A percentile compares a stretch with the other conserved stretches of the same genome.
phyloP scores from a whole-genome alignment of 495 filamentous ascomycete genomes.

The Neurospora pannonica region DNA sequence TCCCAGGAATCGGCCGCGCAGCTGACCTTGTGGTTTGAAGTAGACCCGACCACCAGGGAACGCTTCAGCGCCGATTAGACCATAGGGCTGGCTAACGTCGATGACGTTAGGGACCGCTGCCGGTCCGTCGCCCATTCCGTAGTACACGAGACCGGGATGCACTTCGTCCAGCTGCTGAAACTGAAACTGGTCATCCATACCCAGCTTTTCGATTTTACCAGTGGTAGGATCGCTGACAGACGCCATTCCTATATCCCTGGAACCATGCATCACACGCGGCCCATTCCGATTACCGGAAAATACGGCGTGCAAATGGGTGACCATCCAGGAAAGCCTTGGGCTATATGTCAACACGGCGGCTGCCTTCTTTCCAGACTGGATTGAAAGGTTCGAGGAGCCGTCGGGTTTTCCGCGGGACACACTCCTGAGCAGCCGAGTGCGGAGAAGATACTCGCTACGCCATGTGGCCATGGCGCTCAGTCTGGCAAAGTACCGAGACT shows the following conservation, averaged over 20 bases:
- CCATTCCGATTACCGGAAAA: slow-evolving; percentile 61
- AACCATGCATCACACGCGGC: slow-evolving; percentile 72
- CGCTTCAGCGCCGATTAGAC: slow-evolving; percentile 77
- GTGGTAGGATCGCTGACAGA: slow-evolving; percentile 65
- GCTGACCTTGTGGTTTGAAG: slow-evolving; percentile 65
- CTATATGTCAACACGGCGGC: slow-evolving; percentile 63
- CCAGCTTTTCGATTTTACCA: slow-evolving; percentile 78
- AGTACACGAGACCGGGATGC: slow-evolving; percentile 63
- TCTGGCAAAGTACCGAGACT: slow-evolving; percentile 61
- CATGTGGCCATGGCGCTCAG: slow-evolving; percentile 74
- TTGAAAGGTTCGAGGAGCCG: slow-evolving; percentile 23
- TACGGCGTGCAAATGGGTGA: slow-evolving; percentile 66
- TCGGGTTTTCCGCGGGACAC: slow-evolving; percentile 61
- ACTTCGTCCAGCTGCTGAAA: slow-evolving; percentile 69
- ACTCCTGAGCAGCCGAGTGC: slow-evolving; percentile 75
- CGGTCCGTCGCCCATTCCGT: slow-evolving; percentile 67
- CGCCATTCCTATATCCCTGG: slow-evolving; percentile 62
- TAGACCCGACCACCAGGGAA: slow-evolving; percentile 70
- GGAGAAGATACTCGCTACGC: slow-evolving; percentile 84
- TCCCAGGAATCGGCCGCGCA: slow-evolving; percentile 65
- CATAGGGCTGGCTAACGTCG: slow-evolving; percentile 79
- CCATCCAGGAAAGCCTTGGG: slow-evolving; percentile 62
- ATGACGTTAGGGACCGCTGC: slow-evolving; percentile 72
- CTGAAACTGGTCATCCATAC: slow-evolving; percentile 60
- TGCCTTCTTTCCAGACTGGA: slow-evolving; percentile 47